Evolutionary conservation across 345 rosid species (phyloP).

Genomic region (Trapa incisa): DNA sequence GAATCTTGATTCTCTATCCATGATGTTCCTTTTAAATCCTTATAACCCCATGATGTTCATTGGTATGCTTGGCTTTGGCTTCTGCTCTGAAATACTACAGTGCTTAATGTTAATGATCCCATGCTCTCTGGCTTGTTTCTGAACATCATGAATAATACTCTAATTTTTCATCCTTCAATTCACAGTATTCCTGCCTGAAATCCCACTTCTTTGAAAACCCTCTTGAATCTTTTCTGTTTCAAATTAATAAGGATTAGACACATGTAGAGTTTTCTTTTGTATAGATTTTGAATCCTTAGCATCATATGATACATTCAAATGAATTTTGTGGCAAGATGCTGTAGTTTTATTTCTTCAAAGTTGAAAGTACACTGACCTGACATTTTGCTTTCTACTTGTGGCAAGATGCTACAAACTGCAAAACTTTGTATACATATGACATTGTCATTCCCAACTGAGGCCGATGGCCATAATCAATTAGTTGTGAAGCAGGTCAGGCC

Average conservation of each 20-base stretch:
- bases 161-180: no score
- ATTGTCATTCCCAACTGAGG: not conserved
- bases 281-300: not conserved
- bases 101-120: not conserved
- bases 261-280: not conserved
- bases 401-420: conserved; percentile 15
- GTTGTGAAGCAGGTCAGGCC: conserved; percentile 56
- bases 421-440: conserved; percentile 10
- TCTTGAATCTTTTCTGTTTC: no score
- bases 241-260: no score
- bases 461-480: conserved; percentile 15
- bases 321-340: not conserved
- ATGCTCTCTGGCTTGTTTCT: no score
- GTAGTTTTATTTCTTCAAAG: no score
- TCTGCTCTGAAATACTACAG: conserved; percentile 4
- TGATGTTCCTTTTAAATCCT: no score
- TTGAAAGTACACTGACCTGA: not conserved
- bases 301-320: not conserved
- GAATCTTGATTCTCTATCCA: no score
- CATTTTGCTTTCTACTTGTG: not conserved
- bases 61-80: conserved; percentile 13
- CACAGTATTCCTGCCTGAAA: not conserved
- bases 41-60: not conserved
- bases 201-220: not conserved
- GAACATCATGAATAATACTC: no score